Percentiles rank a stretch among this genome's conserved stretches.
Conservation (phyloP, 345 rosid genomes). For the Eucalyptus rudis region DNA sequence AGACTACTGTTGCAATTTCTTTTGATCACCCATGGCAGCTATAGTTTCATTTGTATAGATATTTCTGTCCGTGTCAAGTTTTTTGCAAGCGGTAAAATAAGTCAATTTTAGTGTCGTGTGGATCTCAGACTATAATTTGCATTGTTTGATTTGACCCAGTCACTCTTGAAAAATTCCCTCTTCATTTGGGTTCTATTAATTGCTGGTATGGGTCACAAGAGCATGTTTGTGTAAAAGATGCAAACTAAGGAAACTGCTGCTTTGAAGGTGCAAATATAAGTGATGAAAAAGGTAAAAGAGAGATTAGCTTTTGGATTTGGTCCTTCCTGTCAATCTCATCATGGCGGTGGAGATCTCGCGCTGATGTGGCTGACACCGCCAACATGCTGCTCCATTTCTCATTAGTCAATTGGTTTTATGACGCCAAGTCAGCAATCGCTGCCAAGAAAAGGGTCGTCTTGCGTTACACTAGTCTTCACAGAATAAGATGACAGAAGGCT, state of each 20-base stretch:
- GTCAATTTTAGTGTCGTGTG: background rate
- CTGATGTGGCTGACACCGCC: too few relatives aligned
- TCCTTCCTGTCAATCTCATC: too few relatives aligned
- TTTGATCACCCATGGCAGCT: too few relatives aligned
- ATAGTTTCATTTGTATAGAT: too few relatives aligned
- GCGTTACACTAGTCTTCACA: too few relatives aligned
- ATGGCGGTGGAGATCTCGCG: too few relatives aligned
- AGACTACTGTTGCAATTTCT: too few relatives aligned
- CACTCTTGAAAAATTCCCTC: background rate
- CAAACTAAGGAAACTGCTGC: background rate
- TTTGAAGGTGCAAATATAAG: background rate
- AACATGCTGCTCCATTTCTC: too few relatives aligned
- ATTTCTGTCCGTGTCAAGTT: background rate
- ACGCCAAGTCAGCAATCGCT: too few relatives aligned
- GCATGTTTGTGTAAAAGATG: background rate
- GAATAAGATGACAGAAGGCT: too few relatives aligned
- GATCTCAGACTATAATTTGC: background rate
- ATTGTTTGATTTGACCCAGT: background rate
- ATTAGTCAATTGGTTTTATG: too few relatives aligned
- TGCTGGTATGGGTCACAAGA: background rate
- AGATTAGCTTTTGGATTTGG: background rate
- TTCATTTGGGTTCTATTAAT: background rate
- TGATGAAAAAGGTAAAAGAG: background rate
- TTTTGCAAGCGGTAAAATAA: background rate
- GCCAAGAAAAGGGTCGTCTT: too few relatives aligned